Evolutionary conservation across 306 rosid genomes (phyloP), one percentile per base, ranked within the genome.

Genomic region (Rosa chinensis): DNA sequence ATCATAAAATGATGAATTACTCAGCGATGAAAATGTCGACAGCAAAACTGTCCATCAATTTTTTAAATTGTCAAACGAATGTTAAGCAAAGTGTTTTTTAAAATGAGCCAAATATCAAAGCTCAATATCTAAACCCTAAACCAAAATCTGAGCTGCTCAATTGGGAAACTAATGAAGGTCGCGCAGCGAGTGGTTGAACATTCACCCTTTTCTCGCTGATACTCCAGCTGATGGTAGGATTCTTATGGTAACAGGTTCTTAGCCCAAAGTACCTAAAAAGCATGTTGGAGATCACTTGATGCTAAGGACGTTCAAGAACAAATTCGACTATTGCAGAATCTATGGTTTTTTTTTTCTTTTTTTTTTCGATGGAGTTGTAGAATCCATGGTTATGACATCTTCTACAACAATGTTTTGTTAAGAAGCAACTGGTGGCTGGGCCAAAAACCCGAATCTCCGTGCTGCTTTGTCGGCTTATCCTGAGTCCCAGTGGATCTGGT

Each of bases 401-500:
- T 89, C 75, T 90, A 90, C 89, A 92, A 90, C 88, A 83, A 87
- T 66, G 93, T 86, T 0, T 61, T 90, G 14, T 74, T 50, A 6
- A 16, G 6, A 10, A 20, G 64, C 35, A 3, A 21, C 35, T 89
- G 4, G 81, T 62, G 39, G 3, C 42, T 25, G 67, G 94, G 92
- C 90, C 10, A 91, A 92, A 42, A 90, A 89, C 2, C 96, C 92
- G 0, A 86, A 89, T 59, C 80, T 90, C 11, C 79, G 84, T 56
- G 89, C 95, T 2, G 89, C 92, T 2, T 89, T 92, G 93, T 17
- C 89, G 84, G 93, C 97, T 76, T 97, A 92, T 17, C 97, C 92
- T 2, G 97, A 89, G 58, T 89, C 89, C n/a, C 95, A 92, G 84
- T 91, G 97, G 97, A 89, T 94, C 86, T 91, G 91, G 92, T 89